Conservation (phyloP, 345 rosid species). For the Arabidopsis suecica region DNA sequence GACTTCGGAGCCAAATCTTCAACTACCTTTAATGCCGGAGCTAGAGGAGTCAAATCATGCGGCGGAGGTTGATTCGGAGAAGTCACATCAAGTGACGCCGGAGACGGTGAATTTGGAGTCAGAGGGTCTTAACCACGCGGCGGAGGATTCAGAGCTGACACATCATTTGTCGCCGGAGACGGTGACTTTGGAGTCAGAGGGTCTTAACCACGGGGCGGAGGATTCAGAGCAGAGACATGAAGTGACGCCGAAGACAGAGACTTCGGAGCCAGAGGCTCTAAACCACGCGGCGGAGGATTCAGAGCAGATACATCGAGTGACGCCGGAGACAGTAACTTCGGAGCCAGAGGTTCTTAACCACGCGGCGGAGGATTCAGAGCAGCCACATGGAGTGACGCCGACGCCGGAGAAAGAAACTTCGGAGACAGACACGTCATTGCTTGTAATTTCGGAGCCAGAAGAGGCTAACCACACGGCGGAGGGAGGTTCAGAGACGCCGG, state of each 20-base stretch:
- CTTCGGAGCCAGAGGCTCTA: not conserved
- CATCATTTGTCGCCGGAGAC: not conserved
- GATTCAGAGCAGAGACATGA: not conserved
- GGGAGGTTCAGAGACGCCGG: not conserved
- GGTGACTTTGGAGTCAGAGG: not conserved
- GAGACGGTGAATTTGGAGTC: not conserved
- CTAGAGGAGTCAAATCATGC: not conserved
- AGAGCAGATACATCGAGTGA: not conserved
- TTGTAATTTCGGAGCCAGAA: not conserved
- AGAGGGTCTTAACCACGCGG: not conserved
- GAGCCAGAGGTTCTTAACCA: not conserved
- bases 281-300: conserved; percentile 20
- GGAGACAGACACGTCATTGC: not conserved
- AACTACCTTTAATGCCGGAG: conserved; percentile 15
- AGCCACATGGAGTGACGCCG: not conserved
- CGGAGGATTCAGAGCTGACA: conserved; percentile 1
- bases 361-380: conserved; percentile 9
- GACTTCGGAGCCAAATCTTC: not conserved
- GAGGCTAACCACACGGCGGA: conserved; percentile 19
- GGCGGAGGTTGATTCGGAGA: conserved; percentile 7
- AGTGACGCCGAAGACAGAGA: not conserved
- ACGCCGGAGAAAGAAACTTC: not conserved
- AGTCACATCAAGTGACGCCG: not conserved
- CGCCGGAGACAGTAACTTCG: not conserved
- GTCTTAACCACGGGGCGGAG: conserved; percentile 14